Percentiles rank a stretch among this genome's conserved stretches.
phyloP scores from a whole-genome alignment of 2,329 filamentous ascomycete species.

The Aspergillus melleus region DNA sequence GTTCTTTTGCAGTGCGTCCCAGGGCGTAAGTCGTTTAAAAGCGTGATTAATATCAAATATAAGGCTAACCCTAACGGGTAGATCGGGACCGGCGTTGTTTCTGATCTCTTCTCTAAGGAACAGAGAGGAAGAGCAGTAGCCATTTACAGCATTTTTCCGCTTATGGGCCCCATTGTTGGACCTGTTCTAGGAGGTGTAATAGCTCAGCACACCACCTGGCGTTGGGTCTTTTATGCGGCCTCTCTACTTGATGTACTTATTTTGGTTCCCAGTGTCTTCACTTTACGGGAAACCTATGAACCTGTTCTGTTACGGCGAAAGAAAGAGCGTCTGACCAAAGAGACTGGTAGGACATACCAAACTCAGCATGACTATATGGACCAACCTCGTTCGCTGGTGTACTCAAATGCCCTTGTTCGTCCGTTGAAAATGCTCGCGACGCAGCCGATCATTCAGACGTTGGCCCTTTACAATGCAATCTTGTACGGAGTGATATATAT shows the following conservation, averaged over 20 bases:
- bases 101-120: not conserved
- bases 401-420: conserved; percentile 46
- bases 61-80: not conserved
- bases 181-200: conserved; percentile 65
- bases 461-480: conserved; percentile 55
- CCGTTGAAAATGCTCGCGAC: conserved; percentile 55
- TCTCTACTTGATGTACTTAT: conserved; percentile 60
- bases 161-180: conserved; percentile 41
- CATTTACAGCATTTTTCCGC: not conserved
- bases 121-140: not conserved
- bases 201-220: conserved; percentile 41
- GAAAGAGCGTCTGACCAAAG: conserved; percentile 43
- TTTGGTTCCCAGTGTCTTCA: conserved; percentile 58
- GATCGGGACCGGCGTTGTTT: not conserved
- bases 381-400: conserved; percentile 16
- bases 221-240: conserved; percentile 51
- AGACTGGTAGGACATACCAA: conserved; percentile 29
- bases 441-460: conserved; percentile 59
- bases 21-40: not conserved
- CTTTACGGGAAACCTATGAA: conserved; percentile 61
- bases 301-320: conserved; percentile 61
- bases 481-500: conserved; percentile 62
- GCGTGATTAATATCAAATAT: not conserved
- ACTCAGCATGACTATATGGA: conserved; percentile 8
- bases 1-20: not conserved